A percentile compares a stretch with the other conserved stretches of the same genome.
Conservation (phyloP, 495 filamentous ascomycete genomes). For the Neurospora sp. region DNA sequence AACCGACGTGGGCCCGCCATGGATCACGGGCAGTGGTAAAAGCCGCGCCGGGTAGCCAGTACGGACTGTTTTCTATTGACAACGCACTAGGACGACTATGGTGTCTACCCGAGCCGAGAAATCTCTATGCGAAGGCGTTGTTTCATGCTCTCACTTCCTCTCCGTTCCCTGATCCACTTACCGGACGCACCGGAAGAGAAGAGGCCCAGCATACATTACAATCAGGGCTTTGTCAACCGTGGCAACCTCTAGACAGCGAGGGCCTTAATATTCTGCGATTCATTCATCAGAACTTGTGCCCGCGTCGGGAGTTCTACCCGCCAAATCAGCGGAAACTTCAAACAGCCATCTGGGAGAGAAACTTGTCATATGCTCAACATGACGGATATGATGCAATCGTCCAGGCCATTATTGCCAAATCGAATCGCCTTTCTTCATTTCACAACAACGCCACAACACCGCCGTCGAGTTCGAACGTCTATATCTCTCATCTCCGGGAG, state of each 20-base stretch:
- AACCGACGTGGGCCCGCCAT: background rate
- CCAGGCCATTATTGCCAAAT: background rate
- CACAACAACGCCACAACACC: background rate
- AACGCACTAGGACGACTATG: background rate
- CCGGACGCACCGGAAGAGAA: constrained; percentile 1
- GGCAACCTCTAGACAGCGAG: background rate
- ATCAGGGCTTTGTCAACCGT: background rate
- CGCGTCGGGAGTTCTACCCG: constrained; percentile 1
- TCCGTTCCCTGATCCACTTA: background rate
- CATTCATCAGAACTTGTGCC: background rate
- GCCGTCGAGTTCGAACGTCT: background rate
- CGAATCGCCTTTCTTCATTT: background rate
- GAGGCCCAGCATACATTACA: constrained; percentile 1
- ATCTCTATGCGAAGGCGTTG: constrained; percentile 1
- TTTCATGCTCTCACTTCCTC: constrained; percentile 1
- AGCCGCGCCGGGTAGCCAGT: background rate
- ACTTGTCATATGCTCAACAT: background rate
- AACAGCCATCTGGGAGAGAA: background rate
- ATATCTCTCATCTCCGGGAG: background rate
- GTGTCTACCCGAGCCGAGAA: background rate
- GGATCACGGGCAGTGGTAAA: background rate
- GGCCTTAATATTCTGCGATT: background rate
- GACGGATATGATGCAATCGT: constrained; percentile 1
- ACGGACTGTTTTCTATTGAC: background rate
- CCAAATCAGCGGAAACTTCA: background rate